phyloP scores from a whole-genome alignment of 176 grass and related monocot genomes.

The Aechmea fasciata region DNA sequence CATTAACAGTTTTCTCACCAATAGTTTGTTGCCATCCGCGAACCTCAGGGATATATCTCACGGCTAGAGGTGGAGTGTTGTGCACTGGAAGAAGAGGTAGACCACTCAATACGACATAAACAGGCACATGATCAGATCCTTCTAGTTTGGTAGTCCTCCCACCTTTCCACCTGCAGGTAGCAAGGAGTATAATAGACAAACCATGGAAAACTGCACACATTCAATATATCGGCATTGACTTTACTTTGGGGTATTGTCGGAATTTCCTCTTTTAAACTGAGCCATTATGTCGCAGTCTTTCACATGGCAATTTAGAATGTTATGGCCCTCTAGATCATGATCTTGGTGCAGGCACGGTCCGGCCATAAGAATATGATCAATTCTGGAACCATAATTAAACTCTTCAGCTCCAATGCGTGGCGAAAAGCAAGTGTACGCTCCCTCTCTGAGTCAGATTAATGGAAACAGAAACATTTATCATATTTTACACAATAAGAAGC shows the following conservation, averaged over 20 bases:
- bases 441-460: slow-evolving; percentile 35
- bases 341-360: slow-evolving; percentile 59
- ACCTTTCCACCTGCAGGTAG: slow-evolving; percentile 81
- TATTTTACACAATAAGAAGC: background rate
- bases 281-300: slow-evolving; percentile 83
- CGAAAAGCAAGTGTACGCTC: slow-evolving; percentile 86
- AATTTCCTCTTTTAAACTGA: slow-evolving; percentile 76
- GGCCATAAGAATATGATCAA: slow-evolving; percentile 79
- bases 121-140: slow-evolving; percentile 97
- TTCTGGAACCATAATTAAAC: slow-evolving; percentile 93
- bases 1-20: slow-evolving; percentile 27
- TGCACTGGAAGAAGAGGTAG: slow-evolving; percentile 60
- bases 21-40: slow-evolving; percentile 77
- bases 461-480: background rate
- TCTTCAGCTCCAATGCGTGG: slow-evolving; percentile 82
- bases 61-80: slow-evolving; percentile 57
- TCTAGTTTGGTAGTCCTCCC: slow-evolving; percentile 88
- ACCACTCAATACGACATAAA: slow-evolving; percentile 60
- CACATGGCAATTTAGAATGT: slow-evolving; percentile 72
- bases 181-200: slow-evolving; percentile 20
- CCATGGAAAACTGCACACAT: slow-evolving; percentile 5
- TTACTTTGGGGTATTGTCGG: slow-evolving; percentile 61
- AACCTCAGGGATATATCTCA: slow-evolving; percentile 90
- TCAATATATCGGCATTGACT: slow-evolving; percentile 12
- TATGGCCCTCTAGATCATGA: slow-evolving; percentile 43